Conservation (phyloP, 768 basidiomycete genomes). For the Pleurotus citrinopileatus region DNA sequence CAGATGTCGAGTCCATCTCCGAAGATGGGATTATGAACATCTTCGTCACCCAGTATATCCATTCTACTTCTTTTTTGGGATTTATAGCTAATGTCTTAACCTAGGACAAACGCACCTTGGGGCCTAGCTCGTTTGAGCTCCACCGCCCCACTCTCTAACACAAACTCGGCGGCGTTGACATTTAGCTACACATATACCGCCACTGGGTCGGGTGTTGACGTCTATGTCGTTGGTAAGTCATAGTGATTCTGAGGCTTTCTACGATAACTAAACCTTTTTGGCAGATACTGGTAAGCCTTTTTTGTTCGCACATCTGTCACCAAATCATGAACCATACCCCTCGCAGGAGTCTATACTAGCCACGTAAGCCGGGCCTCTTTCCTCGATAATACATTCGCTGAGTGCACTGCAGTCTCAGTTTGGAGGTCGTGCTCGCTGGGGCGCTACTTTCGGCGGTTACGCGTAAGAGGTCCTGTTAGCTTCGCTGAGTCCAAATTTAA, state of each 20-base stretch:
- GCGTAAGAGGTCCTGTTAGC: not conserved
- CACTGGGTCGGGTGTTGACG: conserved; percentile 30
- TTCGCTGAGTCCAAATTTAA: too few relatives aligned
- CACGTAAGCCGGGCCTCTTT: conserved; percentile 18
- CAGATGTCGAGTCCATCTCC: conserved; percentile 24
- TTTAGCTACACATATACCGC: conserved; percentile 28
- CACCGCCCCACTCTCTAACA: conserved; percentile 11
- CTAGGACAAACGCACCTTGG: conserved; percentile 30
- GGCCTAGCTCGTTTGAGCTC: conserved; percentile 27
- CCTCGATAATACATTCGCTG: not conserved
- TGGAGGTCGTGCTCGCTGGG: conserved; percentile 40
- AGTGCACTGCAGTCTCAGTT: conserved; percentile 27
- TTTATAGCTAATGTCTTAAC: not conserved
- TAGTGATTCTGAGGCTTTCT: not conserved
- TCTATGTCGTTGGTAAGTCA: conserved; percentile 35
- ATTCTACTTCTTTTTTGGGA: not conserved
- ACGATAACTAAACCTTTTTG: not conserved
- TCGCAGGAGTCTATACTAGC: conserved; percentile 18
- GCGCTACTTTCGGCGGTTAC: conserved; percentile 31
- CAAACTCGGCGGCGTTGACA: conserved; percentile 13
- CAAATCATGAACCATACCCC: not conserved
- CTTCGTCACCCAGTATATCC: conserved; percentile 5
- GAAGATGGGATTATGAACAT: conserved; percentile 28
- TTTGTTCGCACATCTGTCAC: not conserved
- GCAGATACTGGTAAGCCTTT: conserved; percentile 22